Conservation (phyloP, 352 stramenopile genomes). For the Phytophthora pistaciae region DNA sequence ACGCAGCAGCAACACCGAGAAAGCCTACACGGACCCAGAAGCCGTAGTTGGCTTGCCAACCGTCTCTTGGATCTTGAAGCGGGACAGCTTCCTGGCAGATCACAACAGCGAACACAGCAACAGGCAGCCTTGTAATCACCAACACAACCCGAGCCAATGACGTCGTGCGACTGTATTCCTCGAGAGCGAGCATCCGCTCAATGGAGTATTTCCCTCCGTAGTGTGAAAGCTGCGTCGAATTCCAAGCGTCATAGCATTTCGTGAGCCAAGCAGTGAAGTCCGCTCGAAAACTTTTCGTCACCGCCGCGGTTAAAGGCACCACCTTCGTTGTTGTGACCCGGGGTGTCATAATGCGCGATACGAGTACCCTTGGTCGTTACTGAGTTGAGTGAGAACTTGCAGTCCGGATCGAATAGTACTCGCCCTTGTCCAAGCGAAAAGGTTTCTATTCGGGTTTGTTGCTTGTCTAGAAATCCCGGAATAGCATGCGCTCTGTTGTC, state of each 20-base stretch:
- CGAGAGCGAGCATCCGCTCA: conserved; percentile 3
- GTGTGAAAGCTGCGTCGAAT: not conserved
- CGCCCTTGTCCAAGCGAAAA: no score
- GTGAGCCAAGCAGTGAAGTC: not conserved
- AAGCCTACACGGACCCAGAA: conserved; percentile 5
- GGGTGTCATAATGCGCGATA: no score
- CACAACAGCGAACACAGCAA: not conserved
- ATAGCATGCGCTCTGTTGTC: no score
- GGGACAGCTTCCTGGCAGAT: conserved; percentile 5
- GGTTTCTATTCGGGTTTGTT: no score
- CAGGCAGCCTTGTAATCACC: not conserved
- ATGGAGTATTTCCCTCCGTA: conserved; percentile 7
- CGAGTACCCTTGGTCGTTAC: no score
- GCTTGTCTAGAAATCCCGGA: no score
- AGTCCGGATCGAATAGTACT: no score
- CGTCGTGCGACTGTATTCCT: conserved; percentile 3
- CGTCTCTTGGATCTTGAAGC: conserved; percentile 7
- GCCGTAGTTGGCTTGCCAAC: conserved; percentile 8
- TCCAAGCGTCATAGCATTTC: not conserved
- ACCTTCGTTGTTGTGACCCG: no score
- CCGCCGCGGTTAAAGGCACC: not conserved
- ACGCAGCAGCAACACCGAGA: not conserved
- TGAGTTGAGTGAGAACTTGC: no score
- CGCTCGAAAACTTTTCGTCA: no score
- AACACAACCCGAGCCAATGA: not conserved